Evolutionary conservation across 805 yeast species (phyloP).

Genomic region (Starmerella ratchasimensis): DNA sequence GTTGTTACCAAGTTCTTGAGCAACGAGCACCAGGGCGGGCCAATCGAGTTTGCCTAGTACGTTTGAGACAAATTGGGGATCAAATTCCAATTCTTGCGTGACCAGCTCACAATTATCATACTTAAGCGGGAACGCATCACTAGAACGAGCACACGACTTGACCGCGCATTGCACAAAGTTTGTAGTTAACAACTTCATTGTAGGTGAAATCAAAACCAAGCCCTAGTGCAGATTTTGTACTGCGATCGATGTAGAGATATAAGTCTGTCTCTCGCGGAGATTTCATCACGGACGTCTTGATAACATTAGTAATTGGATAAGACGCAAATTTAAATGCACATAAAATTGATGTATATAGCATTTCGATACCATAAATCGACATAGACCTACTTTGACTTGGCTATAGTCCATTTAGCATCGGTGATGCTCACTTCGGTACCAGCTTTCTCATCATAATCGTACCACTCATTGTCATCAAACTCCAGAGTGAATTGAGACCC

Average conservation of each 20-base stretch:
- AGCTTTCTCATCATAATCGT: slow-evolving; percentile 82
- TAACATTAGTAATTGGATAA: background rate
- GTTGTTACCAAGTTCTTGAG: slow-evolving; percentile 56
- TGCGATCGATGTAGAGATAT: too few relatives aligned
- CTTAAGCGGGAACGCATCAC: slow-evolving; percentile 66
- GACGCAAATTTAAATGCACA: background rate
- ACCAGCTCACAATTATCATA: slow-evolving; percentile 57
- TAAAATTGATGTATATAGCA: background rate
- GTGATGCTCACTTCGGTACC: slow-evolving; percentile 69
- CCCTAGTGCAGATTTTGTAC: too few relatives aligned
- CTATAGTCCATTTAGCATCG: slow-evolving; percentile 55
- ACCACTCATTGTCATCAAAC: slow-evolving; percentile 79
- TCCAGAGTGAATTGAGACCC: slow-evolving; percentile 46
- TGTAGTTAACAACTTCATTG: slow-evolving; percentile 88
- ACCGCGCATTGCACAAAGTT: slow-evolving; percentile 92
- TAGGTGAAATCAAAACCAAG: background rate
- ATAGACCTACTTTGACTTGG: slow-evolving; percentile 19
- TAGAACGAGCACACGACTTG: slow-evolving; percentile 59
- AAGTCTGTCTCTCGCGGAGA: too few relatives aligned
- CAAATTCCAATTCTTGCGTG: slow-evolving; percentile 65
- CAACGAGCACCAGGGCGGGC: slow-evolving; percentile 69
- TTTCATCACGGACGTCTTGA: too few relatives aligned
- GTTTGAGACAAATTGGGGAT: slow-evolving; percentile 62
- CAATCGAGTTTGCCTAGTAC: slow-evolving; percentile 78
- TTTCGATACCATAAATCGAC: background rate